phyloP scores from a whole-genome alignment of 2,329 filamentous ascomycete species.

The Myriosclerotinia duriaeana region DNA sequence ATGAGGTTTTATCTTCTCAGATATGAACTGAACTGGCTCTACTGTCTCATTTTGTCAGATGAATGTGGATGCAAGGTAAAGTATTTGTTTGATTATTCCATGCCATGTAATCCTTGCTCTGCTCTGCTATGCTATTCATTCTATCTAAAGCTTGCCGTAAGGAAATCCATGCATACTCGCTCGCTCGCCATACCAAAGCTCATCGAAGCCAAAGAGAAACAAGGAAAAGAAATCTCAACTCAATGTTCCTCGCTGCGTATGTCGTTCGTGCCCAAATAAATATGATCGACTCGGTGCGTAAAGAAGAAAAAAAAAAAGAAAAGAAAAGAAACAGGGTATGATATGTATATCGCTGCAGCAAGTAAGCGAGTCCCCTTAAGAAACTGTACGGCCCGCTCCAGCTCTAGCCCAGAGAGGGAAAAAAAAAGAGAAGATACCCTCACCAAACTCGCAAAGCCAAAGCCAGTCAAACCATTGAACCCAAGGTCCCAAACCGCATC shows the following conservation, averaged over 20 bases:
- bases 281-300: neutral
- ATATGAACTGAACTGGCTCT: neutral
- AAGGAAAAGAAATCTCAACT: neutral
- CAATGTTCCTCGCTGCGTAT: neutral
- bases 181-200: neutral
- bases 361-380: too few species aligned
- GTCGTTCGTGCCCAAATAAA: neutral
- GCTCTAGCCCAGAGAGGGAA: neutral
- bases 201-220: neutral
- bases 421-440: neutral
- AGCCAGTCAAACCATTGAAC: too few species aligned
- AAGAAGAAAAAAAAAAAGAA: too few species aligned
- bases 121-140: neutral
- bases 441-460: too few species aligned
- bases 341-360: too few species aligned
- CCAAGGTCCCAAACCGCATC: neutral
- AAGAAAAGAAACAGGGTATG: too few species aligned
- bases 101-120: neutral
- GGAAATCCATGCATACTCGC: neutral
- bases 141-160: neutral
- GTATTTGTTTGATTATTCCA: neutral
- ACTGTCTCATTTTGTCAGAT: neutral
- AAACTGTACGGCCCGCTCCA: too few species aligned
- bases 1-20: neutral
- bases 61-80: neutral